These are phyloP conservation scores for Hirsutella minnesotensis DNA, from an alignment of 2,329 filamentous ascomycete genomes.

Conservation along the genomic window DNA sequence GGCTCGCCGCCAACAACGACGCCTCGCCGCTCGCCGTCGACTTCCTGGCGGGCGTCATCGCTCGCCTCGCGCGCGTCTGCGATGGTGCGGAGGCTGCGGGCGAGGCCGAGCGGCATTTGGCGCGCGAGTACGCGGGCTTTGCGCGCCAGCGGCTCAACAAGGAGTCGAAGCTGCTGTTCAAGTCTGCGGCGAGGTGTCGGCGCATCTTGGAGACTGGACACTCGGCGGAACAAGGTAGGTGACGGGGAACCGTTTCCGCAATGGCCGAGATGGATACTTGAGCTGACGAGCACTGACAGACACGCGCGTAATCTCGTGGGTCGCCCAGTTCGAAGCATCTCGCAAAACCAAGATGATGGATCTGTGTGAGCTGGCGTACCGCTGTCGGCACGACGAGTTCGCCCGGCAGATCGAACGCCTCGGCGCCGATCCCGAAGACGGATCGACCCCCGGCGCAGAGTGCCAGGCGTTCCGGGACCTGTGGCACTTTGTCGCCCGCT, in stretches of 20 bases:
- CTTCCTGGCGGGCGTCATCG: constrained; percentile 19
- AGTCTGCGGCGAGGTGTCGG: not conserved
- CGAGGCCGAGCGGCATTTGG: not conserved
- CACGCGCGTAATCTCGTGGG: not conserved
- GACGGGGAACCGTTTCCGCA: not conserved
- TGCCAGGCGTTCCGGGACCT: constrained; percentile 6
- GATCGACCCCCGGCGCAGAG: not conserved
- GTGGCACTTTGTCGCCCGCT: constrained; percentile 30
- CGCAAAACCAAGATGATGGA: not conserved
- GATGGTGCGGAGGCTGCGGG: not conserved
- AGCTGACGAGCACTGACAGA: not conserved
- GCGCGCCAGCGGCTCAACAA: constrained; percentile 11
- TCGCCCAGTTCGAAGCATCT: not conserved
- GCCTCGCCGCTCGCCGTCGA: constrained; percentile 8
- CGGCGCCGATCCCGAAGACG: constrained; percentile 4
- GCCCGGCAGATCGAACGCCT: constrained; percentile 7
- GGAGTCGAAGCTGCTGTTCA: constrained; percentile 8
- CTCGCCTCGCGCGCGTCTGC: not conserved
- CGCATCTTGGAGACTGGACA: not conserved
- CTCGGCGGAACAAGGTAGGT: not conserved
- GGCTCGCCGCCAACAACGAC: constrained; percentile 28
- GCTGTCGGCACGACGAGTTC: constrained; percentile 7
- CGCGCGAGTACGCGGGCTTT: constrained; percentile 9
- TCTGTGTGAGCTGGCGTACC: constrained; percentile 5
- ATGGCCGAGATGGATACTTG: not conserved